phyloP scores from a whole-genome alignment of 768 basidiomycete genomes.

The Suillus lakei region DNA sequence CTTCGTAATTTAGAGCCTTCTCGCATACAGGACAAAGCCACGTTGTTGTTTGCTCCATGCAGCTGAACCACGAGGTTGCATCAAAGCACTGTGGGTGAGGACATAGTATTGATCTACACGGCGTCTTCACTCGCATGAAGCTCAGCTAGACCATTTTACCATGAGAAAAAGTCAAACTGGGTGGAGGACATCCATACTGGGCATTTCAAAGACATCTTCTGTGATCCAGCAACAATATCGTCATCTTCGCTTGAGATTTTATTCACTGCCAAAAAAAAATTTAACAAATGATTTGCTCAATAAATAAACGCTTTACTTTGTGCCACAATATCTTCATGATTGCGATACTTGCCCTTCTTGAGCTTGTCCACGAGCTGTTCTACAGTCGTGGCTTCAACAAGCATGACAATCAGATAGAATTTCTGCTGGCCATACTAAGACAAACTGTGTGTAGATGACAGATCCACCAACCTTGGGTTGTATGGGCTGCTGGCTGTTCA shows the following conservation, averaged over 20 bases:
- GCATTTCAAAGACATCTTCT: constrained; percentile 91
- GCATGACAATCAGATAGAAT: constrained; percentile 83
- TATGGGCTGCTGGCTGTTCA: constrained; percentile 82
- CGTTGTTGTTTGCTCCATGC: constrained; percentile 96
- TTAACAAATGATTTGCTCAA: background rate
- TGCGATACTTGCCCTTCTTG: constrained; percentile 67
- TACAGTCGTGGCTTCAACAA: constrained; percentile 80
- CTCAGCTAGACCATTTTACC: constrained; percentile 60
- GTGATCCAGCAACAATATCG: constrained; percentile 88
- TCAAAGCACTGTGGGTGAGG: constrained; percentile 96
- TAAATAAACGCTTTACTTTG: constrained; percentile 56
- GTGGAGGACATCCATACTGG: constrained; percentile 61
- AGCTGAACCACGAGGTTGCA: constrained; percentile 89
- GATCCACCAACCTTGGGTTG: constrained; percentile 63
- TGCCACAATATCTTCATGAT: constrained; percentile 64
- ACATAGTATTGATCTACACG: constrained; percentile 86
- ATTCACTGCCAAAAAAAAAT: constrained; percentile 51
- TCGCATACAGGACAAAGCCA: constrained; percentile 97
- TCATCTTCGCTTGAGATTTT: constrained; percentile 72
- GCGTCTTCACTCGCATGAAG: constrained; percentile 81
- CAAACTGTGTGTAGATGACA: background rate
- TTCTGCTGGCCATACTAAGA: constrained; percentile 54
- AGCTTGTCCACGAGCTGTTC: constrained; percentile 71
- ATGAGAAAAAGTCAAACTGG: constrained; percentile 5
- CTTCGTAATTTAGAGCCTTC: constrained; percentile 72